Evolutionary conservation across 148 eudicot species (phyloP), one percentile per base, ranked within the genome.

Genomic region (Rhododendron kiyosumense): DNA sequence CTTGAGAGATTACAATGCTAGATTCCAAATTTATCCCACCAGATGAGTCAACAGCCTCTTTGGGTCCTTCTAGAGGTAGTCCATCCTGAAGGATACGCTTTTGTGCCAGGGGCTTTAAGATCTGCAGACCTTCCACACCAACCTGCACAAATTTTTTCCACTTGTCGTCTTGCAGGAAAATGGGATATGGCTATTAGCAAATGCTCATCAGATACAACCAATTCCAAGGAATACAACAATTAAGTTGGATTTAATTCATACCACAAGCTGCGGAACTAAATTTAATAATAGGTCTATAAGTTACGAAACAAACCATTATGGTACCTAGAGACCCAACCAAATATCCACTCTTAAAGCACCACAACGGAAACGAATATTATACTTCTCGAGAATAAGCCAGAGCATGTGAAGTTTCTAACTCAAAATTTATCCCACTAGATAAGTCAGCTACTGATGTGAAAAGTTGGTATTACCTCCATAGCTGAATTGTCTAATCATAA

Each of bases 81-180:
- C 92, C 92, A 83, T 87, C 84, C 78, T 87, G 85, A 77, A 76
- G 51, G 89, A 82, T 87, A 79, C 41, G 79, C 78, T 89, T 89
- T 51, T 82, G 92, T n/a, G 88, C 85, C 81, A 82, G 93, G 79
- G 99, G 98, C 88, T 97, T 97, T 85, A 94, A 88, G 46, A 90
- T 93, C 91, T 94, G 91, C 90, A 97, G 81, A 82, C 98, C 98
- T 90, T 91, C 96, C 80, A 95, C 91, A 79, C 96, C 92, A 83
- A 97, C 91, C 98, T 97, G 94, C 88, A 89, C 81, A 59, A 17
- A 83, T 48, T 54, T 0, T 81, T 54, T 67, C 30, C 43, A 59
- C n/a, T 22, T 34, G 30, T 28, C 0, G 10, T 61, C 67, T 12
- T 69, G 75, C 86, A 83, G 28, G 43, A 65, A 78, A 79, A 32